phyloP scores from a whole-genome alignment of 106 monocot species.

The Amphibolis antarctica region DNA sequence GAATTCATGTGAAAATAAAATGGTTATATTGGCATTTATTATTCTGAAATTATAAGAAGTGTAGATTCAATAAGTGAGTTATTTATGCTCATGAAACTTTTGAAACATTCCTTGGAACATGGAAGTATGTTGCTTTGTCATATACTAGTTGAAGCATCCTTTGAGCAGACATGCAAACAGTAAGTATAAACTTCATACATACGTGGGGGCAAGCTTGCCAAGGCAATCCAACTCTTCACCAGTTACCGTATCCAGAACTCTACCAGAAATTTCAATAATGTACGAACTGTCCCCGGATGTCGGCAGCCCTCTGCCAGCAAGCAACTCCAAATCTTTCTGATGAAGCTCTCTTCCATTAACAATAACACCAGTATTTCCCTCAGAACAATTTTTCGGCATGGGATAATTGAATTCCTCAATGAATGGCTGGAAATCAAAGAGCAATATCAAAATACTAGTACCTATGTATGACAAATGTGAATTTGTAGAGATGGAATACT shows the following conservation, averaged over 20 bases:
- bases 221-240: slow-evolving; percentile 87
- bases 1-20: too few species aligned
- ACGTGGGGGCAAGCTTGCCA: slow-evolving; percentile 99
- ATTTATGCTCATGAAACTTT: too few species aligned
- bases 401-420: slow-evolving; percentile 93
- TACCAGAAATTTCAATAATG: slow-evolving; percentile 74
- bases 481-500: neutral
- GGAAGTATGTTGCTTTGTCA: too few species aligned
- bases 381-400: slow-evolving; percentile 69
- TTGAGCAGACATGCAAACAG: too few species aligned
- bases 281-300: slow-evolving; percentile 37
- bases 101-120: too few species aligned
- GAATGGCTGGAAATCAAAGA: slow-evolving; percentile 42
- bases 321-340: slow-evolving; percentile 63
- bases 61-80: too few species aligned
- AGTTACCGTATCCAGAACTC: slow-evolving; percentile 66
- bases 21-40: too few species aligned
- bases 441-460: neutral
- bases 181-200: slow-evolving; percentile 11
- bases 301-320: slow-evolving; percentile 66
- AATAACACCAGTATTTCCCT: slow-evolving; percentile 66
- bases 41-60: too few species aligned
- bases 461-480: neutral
- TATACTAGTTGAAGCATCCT: too few species aligned
- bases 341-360: slow-evolving; percentile 97